Evolutionary conservation across 192 early-diverging fungal species (phyloP).

Genomic region (Polychytrium aggregatum): DNA sequence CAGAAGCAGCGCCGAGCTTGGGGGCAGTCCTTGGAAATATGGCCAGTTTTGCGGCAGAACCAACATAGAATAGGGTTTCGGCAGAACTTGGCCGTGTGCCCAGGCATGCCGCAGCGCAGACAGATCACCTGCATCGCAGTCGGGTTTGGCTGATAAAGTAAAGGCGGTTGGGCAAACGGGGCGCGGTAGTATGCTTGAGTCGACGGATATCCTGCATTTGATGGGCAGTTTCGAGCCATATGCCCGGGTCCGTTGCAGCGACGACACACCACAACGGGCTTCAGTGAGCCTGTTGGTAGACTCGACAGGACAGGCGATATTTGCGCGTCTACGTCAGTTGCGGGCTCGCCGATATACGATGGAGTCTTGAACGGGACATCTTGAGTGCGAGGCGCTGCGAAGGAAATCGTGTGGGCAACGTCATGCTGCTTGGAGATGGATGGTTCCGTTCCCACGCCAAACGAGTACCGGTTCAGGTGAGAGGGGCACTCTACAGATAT

Average conservation of each 20-base stretch:
- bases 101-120: conserved; percentile 1
- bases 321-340: no score
- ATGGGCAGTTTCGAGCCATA: background rate
- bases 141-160: background rate
- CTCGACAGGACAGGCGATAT: no score
- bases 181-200: background rate
- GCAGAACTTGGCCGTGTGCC: conserved; percentile 2
- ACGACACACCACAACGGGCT: background rate
- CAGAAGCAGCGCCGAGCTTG: conserved; percentile 1
- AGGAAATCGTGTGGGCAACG: no score
- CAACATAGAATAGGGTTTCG: background rate
- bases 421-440: no score
- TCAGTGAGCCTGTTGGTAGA: no score
- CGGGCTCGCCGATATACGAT: no score
- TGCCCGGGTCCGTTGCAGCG: background rate
- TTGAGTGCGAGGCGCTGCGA: no score
- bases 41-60: background rate
- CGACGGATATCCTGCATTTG: background rate
- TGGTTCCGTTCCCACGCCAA: no score
- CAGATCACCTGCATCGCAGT: background rate
- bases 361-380: no score
- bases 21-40: conserved; percentile 1
- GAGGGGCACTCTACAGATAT: no score
- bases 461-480: no score
- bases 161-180: background rate